Percentiles rank a stretch among this genome's conserved stretches.
Evolutionary conservation across 805 yeast genomes (phyloP).

Genomic region (Jamesozyma gamospora): DNA sequence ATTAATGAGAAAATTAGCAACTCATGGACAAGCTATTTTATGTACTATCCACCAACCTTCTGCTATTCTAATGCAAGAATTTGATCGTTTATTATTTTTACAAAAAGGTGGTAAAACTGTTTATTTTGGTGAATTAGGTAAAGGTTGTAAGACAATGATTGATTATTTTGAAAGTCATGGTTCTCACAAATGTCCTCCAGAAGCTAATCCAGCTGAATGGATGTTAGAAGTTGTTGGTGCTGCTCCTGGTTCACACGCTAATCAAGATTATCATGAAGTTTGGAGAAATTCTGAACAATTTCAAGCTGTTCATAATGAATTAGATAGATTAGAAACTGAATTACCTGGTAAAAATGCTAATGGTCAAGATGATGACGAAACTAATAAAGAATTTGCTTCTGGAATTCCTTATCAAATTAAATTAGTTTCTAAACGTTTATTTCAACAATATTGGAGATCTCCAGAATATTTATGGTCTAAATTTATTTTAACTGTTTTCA

Average conservation of each 20-base stretch:
- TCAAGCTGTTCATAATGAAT: conserved; percentile 46
- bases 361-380: conserved; percentile 25
- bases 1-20: conserved; percentile 47
- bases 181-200: conserved; percentile 53
- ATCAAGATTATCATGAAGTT: conserved; percentile 61
- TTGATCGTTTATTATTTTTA: conserved; percentile 64
- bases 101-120: conserved; percentile 65
- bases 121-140: conserved; percentile 62
- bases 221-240: conserved; percentile 82
- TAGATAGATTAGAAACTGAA: conserved; percentile 55
- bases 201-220: conserved; percentile 84
- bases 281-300: conserved; percentile 67
- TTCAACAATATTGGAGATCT: conserved; percentile 60
- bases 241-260: conserved; percentile 69
- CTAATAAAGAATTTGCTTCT: conserved; percentile 36
- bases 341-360: conserved; percentile 30
- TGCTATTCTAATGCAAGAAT: conserved; percentile 64
- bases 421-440: conserved; percentile 44
- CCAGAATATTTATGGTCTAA: conserved; percentile 55
- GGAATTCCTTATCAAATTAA: conserved; percentile 32
- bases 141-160: conserved; percentile 46
- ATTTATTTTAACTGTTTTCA: conserved; percentile 40
- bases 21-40: conserved; percentile 57
- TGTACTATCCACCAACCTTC: conserved; percentile 73
- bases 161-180: conserved; percentile 59